A percentile compares a stretch with the other conserved stretches of the same genome.
phyloP scores from a whole-genome alignment of 257 asterid genomes.

The Nicotiana tabacum region DNA sequence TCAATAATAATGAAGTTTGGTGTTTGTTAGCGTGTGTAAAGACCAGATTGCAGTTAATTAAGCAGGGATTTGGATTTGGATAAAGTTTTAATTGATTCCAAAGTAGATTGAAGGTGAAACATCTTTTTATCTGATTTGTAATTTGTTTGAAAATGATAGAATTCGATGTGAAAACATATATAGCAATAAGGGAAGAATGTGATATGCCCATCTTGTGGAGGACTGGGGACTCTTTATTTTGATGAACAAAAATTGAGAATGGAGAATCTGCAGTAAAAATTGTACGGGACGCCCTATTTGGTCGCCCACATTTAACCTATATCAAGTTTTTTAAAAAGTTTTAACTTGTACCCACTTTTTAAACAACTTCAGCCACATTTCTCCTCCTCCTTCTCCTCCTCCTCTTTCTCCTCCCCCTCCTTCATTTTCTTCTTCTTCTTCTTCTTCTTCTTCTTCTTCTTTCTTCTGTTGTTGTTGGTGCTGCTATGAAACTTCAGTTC shows the following conservation, averaged over 20 bases:
- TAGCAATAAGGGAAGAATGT: slow-evolving; percentile 67
- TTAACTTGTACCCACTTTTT: no score
- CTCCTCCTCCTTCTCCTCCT: no score
- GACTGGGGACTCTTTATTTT: slow-evolving; percentile 64
- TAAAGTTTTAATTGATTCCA: slow-evolving; percentile 89
- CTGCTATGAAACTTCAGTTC: no score
- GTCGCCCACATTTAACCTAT: no score
- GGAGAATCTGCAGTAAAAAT: slow-evolving; percentile 30
- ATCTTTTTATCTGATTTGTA: not conserved
- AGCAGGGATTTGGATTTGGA: slow-evolving; percentile 78
- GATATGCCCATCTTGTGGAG: slow-evolving; percentile 79
- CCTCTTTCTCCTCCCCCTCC: no score
- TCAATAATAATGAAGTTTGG: slow-evolving; percentile 28
- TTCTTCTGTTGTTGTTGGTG: no score
- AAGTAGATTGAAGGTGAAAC: slow-evolving; percentile 75
- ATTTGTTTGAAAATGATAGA: slow-evolving; percentile 37
- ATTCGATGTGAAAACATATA: slow-evolving; percentile 70
- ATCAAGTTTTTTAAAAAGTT: no score
- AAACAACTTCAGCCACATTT: no score
- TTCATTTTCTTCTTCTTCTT: no score
- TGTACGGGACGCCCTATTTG: no score
- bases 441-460: no score
- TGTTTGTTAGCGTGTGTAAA: slow-evolving; percentile 32
- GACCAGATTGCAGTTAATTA: slow-evolving; percentile 55
- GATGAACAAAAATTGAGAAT: slow-evolving; percentile 73